Evolutionary conservation across 192 early-diverging fungal genomes (phyloP).

Genomic region (Pilaira anomala): DNA sequence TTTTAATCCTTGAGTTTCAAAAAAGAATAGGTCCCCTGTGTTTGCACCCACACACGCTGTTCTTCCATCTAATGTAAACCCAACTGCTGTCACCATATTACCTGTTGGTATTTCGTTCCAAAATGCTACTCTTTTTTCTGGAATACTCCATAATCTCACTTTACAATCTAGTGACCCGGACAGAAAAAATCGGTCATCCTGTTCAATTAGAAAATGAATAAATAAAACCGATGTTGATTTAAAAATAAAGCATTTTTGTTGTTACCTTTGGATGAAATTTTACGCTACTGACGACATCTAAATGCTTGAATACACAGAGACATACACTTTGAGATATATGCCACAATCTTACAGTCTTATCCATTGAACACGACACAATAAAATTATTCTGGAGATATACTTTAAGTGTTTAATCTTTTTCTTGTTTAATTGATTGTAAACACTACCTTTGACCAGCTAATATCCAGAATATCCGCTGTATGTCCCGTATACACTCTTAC

Average conservation of each 20-base stretch:
- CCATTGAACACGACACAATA: constrained; percentile 75
- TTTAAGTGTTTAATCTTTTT: too few species aligned
- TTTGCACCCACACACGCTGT: constrained; percentile 74
- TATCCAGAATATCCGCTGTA: constrained; percentile 63
- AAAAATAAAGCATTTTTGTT: not conserved
- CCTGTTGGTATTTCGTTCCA: constrained; percentile 74
- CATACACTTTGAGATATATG: constrained; percentile 70
- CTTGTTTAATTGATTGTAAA: not conserved
- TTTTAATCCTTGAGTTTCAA: constrained; percentile 70
- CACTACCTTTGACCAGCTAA: constrained; percentile 66
- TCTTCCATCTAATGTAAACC: constrained; percentile 70
- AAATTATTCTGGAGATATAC: constrained; percentile 57
- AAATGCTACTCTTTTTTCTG: constrained; percentile 67
- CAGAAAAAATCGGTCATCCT: constrained; percentile 78
- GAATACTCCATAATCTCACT: constrained; percentile 80
- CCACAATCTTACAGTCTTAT: constrained; percentile 84
- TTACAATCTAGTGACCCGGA: constrained; percentile 78
- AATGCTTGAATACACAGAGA: constrained; percentile 76
- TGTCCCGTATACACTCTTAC: constrained; percentile 75
- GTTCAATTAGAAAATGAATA: not conserved
- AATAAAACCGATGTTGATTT: too few species aligned
- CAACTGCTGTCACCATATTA: constrained; percentile 75
- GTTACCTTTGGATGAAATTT: constrained; percentile 71
- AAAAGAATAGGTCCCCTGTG: constrained; percentile 79
- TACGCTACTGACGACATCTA: constrained; percentile 74